Evolutionary conservation across 164 flowering plant species (phyloP).

Genomic region (Magnolia changhungtana): DNA sequence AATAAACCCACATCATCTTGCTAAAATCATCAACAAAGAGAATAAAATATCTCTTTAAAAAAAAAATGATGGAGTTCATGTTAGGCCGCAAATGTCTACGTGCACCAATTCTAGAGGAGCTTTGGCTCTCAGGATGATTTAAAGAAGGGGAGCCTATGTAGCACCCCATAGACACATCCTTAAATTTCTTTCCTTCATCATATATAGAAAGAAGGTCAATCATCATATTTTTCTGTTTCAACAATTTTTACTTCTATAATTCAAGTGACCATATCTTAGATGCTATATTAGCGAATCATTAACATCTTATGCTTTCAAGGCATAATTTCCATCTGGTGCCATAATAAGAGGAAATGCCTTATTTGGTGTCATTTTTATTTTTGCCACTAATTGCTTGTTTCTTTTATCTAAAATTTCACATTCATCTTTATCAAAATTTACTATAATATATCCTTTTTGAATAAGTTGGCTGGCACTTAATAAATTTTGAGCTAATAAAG

Average conservation of each 20-base stretch:
- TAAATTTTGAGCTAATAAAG: background rate
- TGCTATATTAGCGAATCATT: slow-evolving; percentile 7
- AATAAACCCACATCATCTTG: too few relatives aligned
- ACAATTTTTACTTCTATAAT: background rate
- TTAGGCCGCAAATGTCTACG: background rate
- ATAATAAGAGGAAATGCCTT: slow-evolving; percentile 7
- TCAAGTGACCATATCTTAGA: slow-evolving; percentile 1
- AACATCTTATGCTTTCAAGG: background rate
- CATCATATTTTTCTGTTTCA: slow-evolving; percentile 1
- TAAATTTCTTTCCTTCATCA: slow-evolving; percentile 2
- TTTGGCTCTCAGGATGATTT: slow-evolving; percentile 10
- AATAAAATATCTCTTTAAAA: too few relatives aligned
- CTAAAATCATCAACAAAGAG: too few relatives aligned
- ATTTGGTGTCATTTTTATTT: background rate
- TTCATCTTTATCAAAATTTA: background rate
- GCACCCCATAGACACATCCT: slow-evolving; percentile 9
- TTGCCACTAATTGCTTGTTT: background rate
- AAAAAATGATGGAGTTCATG: too few relatives aligned
- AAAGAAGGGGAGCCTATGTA: slow-evolving; percentile 14
- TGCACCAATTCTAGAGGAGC: slow-evolving; percentile 13
- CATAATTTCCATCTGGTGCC: background rate
- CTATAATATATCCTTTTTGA: background rate
- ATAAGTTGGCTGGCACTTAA: background rate
- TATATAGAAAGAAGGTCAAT: background rate
- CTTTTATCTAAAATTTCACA: background rate